Percentiles rank a stretch among this genome's conserved stretches.
Evolutionary conservation across 1,284 basidiomycete genomes (phyloP).

Genomic region (Malassezia yamatoensis): DNA sequence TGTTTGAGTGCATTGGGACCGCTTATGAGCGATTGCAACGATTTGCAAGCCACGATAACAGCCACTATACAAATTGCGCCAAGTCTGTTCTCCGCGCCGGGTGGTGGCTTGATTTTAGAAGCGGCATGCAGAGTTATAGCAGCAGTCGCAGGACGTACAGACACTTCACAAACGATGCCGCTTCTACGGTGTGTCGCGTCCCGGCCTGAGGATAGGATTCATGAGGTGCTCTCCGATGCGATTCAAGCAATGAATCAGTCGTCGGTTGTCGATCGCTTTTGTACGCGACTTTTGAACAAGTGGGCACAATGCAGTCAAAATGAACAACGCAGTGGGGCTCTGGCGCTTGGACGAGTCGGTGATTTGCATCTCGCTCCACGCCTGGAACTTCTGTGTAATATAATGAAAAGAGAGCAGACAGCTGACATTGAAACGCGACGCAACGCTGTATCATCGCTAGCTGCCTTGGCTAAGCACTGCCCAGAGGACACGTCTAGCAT

Average conservation of each 20-base stretch:
- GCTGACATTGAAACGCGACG: slow-evolving; percentile 58
- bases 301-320: slow-evolving; percentile 54
- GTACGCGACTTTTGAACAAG: slow-evolving; percentile 1
- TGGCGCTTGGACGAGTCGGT: slow-evolving; percentile 52
- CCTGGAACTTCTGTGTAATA: slow-evolving; percentile 52
- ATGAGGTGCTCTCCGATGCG: slow-evolving; percentile 62
- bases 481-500: not conserved
- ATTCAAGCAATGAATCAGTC: slow-evolving; percentile 58
- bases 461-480: slow-evolving; percentile 21
- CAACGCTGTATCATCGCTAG: slow-evolving; percentile 62
- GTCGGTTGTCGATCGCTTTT: slow-evolving; percentile 56
- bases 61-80: not conserved
- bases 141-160: slow-evolving; percentile 24
- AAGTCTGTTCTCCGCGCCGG: slow-evolving; percentile 51
- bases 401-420: slow-evolving; percentile 18
- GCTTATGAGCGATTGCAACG: not conserved
- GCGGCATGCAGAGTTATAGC: slow-evolving; percentile 67
- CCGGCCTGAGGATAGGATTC: slow-evolving; percentile 59
- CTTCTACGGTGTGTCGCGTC: slow-evolving; percentile 63
- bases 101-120: slow-evolving; percentile 64
- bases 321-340: slow-evolving; percentile 66
- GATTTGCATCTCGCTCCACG: not conserved
- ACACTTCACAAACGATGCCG: not conserved
- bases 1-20: not conserved
- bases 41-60: too few relatives aligned